phyloP scores from a whole-genome alignment of 768 basidiomycete genomes.

The Termitomyces sp. region DNA sequence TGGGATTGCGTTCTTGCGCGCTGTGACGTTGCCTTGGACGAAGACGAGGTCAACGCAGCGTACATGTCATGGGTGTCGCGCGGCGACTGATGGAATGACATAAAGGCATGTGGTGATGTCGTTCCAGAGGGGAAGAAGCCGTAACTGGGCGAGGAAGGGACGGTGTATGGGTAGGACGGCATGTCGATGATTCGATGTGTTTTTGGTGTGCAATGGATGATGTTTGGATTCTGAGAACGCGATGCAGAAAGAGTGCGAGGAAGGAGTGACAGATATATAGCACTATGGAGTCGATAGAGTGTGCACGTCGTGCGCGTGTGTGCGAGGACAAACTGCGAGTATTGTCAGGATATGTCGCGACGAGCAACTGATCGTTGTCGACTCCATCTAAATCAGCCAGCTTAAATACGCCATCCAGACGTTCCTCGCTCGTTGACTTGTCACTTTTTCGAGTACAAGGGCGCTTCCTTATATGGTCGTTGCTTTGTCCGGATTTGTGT shows the following conservation, averaged over 20 bases:
- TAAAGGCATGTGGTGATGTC: conserved; percentile 54
- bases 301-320: conserved; percentile 6
- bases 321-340: background rate
- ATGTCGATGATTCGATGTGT: conserved; percentile 24
- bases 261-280: background rate
- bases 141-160: conserved; percentile 50
- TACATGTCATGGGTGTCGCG: conserved; percentile 58
- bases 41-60: conserved; percentile 36
- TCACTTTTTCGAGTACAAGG: conserved; percentile 24
- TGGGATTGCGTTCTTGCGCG: conserved; percentile 15
- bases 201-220: background rate
- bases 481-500: conserved; percentile 24
- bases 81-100: conserved; percentile 52
- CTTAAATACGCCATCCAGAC: conserved; percentile 24
- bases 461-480: conserved; percentile 22
- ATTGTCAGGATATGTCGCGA: background rate
- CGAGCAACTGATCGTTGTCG: conserved; percentile 2
- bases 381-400: conserved; percentile 5
- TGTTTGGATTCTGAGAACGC: background rate
- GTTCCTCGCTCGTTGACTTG: background rate
- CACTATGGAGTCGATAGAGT: background rate
- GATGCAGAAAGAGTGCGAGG: background rate
- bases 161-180: conserved; percentile 41
- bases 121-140: conserved; percentile 57
- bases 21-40: conserved; percentile 13